These are phyloP conservation scores for Cutaneotrichosporon spelunceum DNA, from an alignment of 1,284 basidiomycete genomes.

Conservation along the genomic window DNA sequence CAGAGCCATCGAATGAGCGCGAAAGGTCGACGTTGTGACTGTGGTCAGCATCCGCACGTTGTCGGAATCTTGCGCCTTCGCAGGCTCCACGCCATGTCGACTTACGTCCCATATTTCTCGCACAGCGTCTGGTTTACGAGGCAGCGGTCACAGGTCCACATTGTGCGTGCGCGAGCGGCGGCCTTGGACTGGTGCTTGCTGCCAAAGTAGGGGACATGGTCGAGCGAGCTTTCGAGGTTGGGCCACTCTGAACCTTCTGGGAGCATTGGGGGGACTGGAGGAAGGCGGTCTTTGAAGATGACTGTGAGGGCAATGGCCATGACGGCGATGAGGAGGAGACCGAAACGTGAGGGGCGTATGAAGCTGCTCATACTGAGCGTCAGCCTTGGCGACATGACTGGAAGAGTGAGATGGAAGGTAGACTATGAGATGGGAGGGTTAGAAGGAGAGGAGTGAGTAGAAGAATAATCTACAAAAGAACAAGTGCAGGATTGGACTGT, in stretches of 20 bases:
- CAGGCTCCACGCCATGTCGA: neutral
- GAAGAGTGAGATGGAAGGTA: neutral
- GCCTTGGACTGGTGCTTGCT: neutral
- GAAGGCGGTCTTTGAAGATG: neutral
- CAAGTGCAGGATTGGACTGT: neutral
- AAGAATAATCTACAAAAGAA: neutral
- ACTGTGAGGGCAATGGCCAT: neutral
- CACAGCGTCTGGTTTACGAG: conserved; percentile 4
- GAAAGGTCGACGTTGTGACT: conserved; percentile 8
- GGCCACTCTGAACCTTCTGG: conserved; percentile 1
- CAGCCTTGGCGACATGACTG: neutral
- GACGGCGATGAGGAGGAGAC: neutral
- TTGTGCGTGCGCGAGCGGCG: neutral
- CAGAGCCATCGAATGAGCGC: conserved; percentile 59
- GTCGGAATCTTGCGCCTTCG: neutral
- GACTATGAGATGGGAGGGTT: neutral
- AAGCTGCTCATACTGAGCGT: neutral
- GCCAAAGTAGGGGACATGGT: neutral
- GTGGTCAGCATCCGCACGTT: neutral
- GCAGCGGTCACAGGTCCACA: conserved; percentile 7
- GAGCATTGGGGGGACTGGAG: neutral
- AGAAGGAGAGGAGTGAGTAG: neutral
- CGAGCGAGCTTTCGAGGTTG: neutral
- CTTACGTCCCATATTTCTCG: conserved; percentile 11
- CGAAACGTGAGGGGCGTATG: neutral